Evolutionary conservation across 1,284 basidiomycete genomes (phyloP), one percentile per base, ranked within the genome.

Genomic region (Apiotrichum mycotoxinovorans): DNA sequence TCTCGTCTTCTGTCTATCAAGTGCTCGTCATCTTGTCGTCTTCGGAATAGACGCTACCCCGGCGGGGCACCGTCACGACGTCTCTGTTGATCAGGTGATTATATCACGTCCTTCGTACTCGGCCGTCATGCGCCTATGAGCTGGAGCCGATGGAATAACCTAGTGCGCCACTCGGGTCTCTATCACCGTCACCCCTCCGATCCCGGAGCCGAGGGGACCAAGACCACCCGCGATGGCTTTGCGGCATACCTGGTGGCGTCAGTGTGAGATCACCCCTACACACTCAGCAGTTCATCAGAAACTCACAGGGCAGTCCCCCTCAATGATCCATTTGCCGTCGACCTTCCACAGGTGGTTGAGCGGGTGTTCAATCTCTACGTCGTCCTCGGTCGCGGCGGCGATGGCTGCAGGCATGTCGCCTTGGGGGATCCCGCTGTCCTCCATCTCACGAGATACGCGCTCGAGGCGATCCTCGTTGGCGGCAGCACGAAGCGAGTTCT

Each of bases 291-390:
- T 15, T 26, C 8, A 30, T 12, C 7, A 30, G 12, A 12, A 25
- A 71, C 73, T 66, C 51, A 75, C 73, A 20, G 73, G 73, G 66
- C 73, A 75, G 50, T 75, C 73, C 2, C 73, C 73, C 60, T 75
- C 73, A n/a, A 74, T 64, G 7, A 74, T 63, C 62, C 62, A 69
- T 2, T 48, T 15, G 8, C 44, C 56, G 3, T 63, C 62, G 1
- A 75, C 38, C 34, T 58, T 64, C 73, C 73, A 75, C 47, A 73
- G 51, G 0, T 71, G 68, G 35, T 65, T 68, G 25, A 75, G 54
- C 20, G 62, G 58, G 38, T 67, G 61, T 34, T 62, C 60, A n/a
- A 68, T 59, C 23, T 55, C 44, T 1, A 63, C 44, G 17, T 62
- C 56, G 18, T 41, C 40, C 20, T 18, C n/a, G 5, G 40, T 41